A percentile compares a stretch with the other conserved stretches of the same genome.
Evolutionary conservation across 2,329 filamentous ascomycete species (phyloP).

Genomic region (Monilinia aucupariae): DNA sequence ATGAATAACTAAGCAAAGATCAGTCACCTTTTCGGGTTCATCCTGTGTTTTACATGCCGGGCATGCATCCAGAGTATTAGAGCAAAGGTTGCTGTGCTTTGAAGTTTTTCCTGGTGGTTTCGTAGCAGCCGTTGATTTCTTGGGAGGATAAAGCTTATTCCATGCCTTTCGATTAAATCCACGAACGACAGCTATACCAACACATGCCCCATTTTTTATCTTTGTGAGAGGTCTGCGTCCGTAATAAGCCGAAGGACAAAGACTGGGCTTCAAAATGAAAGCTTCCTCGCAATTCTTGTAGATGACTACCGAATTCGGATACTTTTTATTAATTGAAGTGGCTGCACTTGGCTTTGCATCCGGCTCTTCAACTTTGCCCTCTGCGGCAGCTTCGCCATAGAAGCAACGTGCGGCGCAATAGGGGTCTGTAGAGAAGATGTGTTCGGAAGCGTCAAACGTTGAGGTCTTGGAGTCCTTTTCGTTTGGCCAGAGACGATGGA

Average conservation of each 20-base stretch:
- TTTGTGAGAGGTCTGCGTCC: slow-evolving; percentile 75
- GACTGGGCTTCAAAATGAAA: slow-evolving; percentile 78
- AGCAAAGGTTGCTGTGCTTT: slow-evolving; percentile 20
- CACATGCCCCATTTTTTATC: slow-evolving; percentile 69
- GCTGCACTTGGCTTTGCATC: slow-evolving; percentile 21
- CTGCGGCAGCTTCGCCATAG: slow-evolving; percentile 51
- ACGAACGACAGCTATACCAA: slow-evolving; percentile 82
- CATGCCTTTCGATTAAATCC: slow-evolving; percentile 78
- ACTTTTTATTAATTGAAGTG: slow-evolving; percentile 46
- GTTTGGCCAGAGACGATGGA: slow-evolving; percentile 71
- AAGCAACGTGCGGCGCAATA: slow-evolving; percentile 58
- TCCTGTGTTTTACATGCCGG: slow-evolving; percentile 59
- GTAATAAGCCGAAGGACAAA: slow-evolving; percentile 81
- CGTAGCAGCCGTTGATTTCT: slow-evolving; percentile 31
- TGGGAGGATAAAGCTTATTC: slow-evolving; percentile 58
- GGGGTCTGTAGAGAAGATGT: slow-evolving; percentile 40
- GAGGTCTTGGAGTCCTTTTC: slow-evolving; percentile 38
- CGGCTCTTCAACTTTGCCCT: slow-evolving; percentile 41
- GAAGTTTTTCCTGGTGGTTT: slow-evolving; percentile 32
- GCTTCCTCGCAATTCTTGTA: slow-evolving; percentile 75
- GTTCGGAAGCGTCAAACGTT: slow-evolving; percentile 26
- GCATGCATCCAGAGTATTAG: slow-evolving; percentile 38
- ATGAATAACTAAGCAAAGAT: slow-evolving; percentile 85
- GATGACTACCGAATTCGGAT: slow-evolving; percentile 74
- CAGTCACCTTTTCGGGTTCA: slow-evolving; percentile 66